Base-by-base conservation (phyloP, 108 stramenopile species). In the Bacterosira constricta region DNA sequence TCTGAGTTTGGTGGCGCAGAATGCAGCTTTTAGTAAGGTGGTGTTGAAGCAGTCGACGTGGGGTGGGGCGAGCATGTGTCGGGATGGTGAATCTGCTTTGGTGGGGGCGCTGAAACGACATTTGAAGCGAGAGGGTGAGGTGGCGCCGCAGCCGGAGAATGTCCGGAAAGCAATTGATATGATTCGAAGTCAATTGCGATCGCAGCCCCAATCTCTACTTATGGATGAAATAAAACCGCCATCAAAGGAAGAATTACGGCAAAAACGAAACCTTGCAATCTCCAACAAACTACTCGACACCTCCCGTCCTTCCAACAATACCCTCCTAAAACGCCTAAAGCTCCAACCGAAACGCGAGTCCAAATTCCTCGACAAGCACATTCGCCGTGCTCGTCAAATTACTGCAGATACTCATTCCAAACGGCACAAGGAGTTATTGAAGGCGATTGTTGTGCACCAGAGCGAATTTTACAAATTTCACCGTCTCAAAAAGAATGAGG, bases 391-490 rank as follows among this genome's bases (percentile, higher is more conserved):
- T n/a, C 77, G 92, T 2, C 85, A 86, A 53, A 64, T 73, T 15
- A 80, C 85, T 1, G 85, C 86, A 9, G 92, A 90, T 51, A 57
- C 77, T 25, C 85, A 85, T 35, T 65, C 79, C 54, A 89, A 85
- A 63, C 87, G 89, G 41, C 85, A 86, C 62, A 90, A 89, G 71
- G 92, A 93, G 26, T 51, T 90, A 13, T 45, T 78, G 59, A 93
- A 89, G 52, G 79, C 85, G 6, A 78, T 93, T 57, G 44, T 58
- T 1, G 52, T 57, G 1, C 92, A 93, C 54, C 85, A 87, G 51
- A 64, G 77, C 39, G 92, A 93, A 45, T 93, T 93, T 54, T 86
- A 85, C 70, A 89, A 88, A 56, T 93, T 87, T 56, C 92, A 93
- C 49, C 76, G 81, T 49, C 47, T 71, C n/a, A 75, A 79, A 23